Evolutionary conservation across 2,329 filamentous ascomycete species (phyloP).

Genomic region (Apiospora sp.): DNA sequence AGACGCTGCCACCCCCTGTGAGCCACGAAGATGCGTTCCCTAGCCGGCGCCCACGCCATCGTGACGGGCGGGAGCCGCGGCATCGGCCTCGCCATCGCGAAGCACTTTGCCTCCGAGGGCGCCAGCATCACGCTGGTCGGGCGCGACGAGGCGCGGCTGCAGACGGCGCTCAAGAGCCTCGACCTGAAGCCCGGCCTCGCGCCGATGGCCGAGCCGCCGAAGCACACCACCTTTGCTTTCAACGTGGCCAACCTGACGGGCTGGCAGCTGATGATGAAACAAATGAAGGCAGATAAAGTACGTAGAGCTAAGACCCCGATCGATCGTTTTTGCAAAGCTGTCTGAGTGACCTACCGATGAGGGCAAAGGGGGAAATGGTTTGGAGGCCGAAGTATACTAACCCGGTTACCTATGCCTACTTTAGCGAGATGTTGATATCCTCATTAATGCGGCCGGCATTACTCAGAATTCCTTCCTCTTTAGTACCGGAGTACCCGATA

Average conservation of each 20-base stretch:
- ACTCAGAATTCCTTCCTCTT: slow-evolving; percentile 71
- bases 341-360: not conserved
- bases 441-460: slow-evolving; percentile 84
- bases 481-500: slow-evolving; percentile 55
- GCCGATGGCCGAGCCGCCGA: not conserved
- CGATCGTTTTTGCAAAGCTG: no score
- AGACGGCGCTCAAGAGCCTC: slow-evolving; percentile 41
- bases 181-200: slow-evolving; percentile 32
- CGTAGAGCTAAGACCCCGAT: not conserved
- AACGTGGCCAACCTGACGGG: slow-evolving; percentile 34
- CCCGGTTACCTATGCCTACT: not conserved
- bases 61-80: slow-evolving; percentile 76
- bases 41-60: slow-evolving; percentile 61
- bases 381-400: not conserved
- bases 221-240: slow-evolving; percentile 32
- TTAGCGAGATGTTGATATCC: slow-evolving; percentile 55
- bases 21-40: slow-evolving; percentile 37
- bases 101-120: slow-evolving; percentile 69
- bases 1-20: not conserved
- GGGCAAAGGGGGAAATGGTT: not conserved
- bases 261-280: not conserved
- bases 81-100: slow-evolving; percentile 74
- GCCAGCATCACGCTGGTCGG: slow-evolving; percentile 68
- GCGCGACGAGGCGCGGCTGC: slow-evolving; percentile 57
- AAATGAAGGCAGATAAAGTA: not conserved